Evolutionary conservation across 768 basidiomycete genomes (phyloP).

Genomic region (Auriscalpium orientale): DNA sequence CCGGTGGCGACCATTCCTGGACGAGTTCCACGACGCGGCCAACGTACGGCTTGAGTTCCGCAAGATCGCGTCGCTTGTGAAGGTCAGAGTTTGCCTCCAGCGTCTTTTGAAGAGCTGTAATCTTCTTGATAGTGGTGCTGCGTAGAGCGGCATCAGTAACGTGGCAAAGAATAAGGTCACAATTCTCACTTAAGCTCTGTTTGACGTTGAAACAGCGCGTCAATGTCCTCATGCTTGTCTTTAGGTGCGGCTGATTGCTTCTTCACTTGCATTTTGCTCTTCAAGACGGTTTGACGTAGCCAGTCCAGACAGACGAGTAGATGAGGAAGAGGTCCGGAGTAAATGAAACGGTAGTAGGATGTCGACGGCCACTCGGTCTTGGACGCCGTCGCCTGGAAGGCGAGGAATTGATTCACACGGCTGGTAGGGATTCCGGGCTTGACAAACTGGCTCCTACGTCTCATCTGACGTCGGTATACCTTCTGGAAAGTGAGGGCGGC

Average conservation of each 20-base stretch:
- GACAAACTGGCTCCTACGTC: background rate
- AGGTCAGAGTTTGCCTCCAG: background rate
- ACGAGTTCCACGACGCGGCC: background rate
- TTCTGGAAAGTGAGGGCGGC: slow-evolving; percentile 5
- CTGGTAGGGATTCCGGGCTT: slow-evolving; percentile 3
- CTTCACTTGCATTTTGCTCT: slow-evolving; percentile 7
- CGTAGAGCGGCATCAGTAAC: too few relatives aligned
- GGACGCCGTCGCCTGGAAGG: background rate
- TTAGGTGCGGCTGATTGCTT: background rate
- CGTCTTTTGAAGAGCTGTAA: background rate
- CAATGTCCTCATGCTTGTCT: slow-evolving; percentile 7
- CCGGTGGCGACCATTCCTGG: background rate
- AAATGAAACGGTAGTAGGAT: slow-evolving; percentile 10
- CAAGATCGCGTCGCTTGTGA: background rate
- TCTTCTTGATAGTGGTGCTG: background rate
- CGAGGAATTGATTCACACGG: slow-evolving; percentile 4
- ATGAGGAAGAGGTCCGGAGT: slow-evolving; percentile 13
- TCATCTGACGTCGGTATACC: background rate
- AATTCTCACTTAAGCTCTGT: slow-evolving; percentile 1
- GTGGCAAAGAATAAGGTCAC: too few relatives aligned
- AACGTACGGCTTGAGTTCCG: background rate
- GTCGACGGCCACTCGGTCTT: slow-evolving; percentile 1
- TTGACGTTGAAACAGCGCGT: slow-evolving; percentile 6
- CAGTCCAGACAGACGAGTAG: slow-evolving; percentile 7
- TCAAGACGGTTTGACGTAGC: background rate